Percentiles rank a stretch among this genome's conserved stretches.
These are phyloP conservation scores for Sherardia arvensis DNA, from an alignment of 257 asterid genomes.

Conservation along the genomic window DNA sequence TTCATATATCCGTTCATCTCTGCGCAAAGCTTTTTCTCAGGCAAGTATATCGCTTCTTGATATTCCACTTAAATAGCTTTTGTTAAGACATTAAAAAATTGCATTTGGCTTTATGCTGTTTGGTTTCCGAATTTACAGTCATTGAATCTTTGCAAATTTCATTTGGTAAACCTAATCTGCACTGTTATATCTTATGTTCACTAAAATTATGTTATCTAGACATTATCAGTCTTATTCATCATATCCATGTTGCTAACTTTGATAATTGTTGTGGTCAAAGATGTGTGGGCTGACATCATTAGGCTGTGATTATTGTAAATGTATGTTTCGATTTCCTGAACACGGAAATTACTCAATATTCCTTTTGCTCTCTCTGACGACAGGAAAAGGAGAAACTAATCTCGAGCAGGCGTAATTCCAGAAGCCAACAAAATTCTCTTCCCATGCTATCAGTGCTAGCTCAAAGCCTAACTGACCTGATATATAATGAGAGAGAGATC, in stretches of 20 bases:
- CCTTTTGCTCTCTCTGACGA: conserved; percentile 49
- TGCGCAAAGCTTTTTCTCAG: conserved; percentile 57
- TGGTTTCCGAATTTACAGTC: background rate
- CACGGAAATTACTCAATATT: conserved; percentile 29
- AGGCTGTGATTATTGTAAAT: background rate
- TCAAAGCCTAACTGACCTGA: conserved; percentile 64
- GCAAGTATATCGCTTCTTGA: conserved; percentile 38
- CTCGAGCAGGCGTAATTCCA: conserved; percentile 56
- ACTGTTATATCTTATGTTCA: background rate
- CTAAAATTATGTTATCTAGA: background rate
- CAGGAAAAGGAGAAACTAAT: conserved; percentile 80
- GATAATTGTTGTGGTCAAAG: background rate
- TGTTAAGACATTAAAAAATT: background rate
- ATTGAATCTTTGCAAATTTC: background rate
- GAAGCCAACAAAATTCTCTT: conserved; percentile 55
- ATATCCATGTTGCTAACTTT: conserved; percentile 1
- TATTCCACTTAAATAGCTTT: background rate
- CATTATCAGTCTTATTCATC: background rate
- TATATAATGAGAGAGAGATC: conserved; percentile 83
- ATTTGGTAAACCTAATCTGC: background rate
- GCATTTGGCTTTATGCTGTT: background rate
- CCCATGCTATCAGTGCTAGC: conserved; percentile 73
- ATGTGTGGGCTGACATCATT: background rate
- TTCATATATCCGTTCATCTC: conserved; percentile 70
- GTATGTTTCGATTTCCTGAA: conserved; percentile 2